Evolutionary conservation across 768 basidiomycete species (phyloP).

Genomic region (Serendipita sp.): DNA sequence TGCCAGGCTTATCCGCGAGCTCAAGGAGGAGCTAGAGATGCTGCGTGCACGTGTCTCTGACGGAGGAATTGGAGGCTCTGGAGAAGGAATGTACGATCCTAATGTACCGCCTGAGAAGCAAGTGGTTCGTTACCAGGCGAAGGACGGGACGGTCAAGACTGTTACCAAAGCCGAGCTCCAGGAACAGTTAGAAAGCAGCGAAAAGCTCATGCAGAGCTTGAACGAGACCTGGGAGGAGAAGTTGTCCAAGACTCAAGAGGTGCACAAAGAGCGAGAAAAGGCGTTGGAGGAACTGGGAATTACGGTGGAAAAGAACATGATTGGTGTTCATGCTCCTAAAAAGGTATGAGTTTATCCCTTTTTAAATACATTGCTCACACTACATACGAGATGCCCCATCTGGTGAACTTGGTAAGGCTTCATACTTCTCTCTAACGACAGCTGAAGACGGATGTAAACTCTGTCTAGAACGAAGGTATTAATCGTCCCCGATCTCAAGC

Average conservation of each 20-base stretch:
- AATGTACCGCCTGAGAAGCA: slow-evolving; percentile 85
- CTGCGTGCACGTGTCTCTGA: slow-evolving; percentile 67
- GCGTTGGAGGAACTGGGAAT: slow-evolving; percentile 96
- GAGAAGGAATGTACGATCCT: slow-evolving; percentile 69
- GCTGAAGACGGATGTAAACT: slow-evolving; percentile 7
- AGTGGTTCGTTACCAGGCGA: slow-evolving; percentile 84
- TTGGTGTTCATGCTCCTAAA: slow-evolving; percentile 97
- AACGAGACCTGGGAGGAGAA: slow-evolving; percentile 98
- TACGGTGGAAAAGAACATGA: slow-evolving; percentile 88
- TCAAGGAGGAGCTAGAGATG: slow-evolving; percentile 94
- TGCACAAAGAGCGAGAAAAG: slow-evolving; percentile 94
- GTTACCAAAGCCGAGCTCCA: slow-evolving; percentile 95
- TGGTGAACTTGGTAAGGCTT: slow-evolving; percentile 71
- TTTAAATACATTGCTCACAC: not conserved
- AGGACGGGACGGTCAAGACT: slow-evolving; percentile 84
- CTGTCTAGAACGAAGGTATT: slow-evolving; percentile 52
- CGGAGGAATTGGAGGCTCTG: not conserved
- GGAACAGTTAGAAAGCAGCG: slow-evolving; percentile 88
- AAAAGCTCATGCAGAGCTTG: slow-evolving; percentile 84
- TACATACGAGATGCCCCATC: slow-evolving; percentile 60
- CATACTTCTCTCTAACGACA: slow-evolving; percentile 6
- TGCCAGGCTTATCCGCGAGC: slow-evolving; percentile 93
- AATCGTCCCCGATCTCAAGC: not conserved
- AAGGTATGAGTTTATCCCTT: slow-evolving; percentile 30
- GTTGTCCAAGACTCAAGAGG: slow-evolving; percentile 75